phyloP scores from a whole-genome alignment of 768 basidiomycete genomes.

The Lactarius trivialis region DNA sequence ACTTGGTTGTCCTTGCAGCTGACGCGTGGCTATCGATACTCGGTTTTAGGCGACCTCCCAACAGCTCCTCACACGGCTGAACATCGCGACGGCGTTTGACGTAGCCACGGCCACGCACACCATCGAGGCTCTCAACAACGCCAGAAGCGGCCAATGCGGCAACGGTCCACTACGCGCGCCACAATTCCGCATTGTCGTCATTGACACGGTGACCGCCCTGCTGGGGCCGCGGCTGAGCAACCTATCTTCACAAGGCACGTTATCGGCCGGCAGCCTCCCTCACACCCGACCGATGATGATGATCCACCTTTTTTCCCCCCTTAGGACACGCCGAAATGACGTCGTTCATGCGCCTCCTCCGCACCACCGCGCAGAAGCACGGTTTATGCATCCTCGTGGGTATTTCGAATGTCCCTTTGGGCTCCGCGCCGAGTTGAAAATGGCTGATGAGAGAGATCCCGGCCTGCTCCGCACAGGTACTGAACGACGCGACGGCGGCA shows the following conservation, averaged over 20 bases:
- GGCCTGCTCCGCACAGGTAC: constrained; percentile 37
- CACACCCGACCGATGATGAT: not conserved
- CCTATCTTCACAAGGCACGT: constrained; percentile 52
- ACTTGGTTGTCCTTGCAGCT: not conserved
- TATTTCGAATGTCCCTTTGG: constrained; percentile 4
- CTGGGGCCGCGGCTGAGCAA: constrained; percentile 57
- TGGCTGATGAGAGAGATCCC: not conserved
- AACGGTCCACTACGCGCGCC: not conserved
- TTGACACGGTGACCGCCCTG: constrained; percentile 61
- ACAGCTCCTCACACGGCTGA: constrained; percentile 8
- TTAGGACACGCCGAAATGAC: constrained; percentile 65
- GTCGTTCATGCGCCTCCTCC: constrained; percentile 60
- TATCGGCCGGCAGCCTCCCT: not conserved
- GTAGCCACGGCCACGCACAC: constrained; percentile 1
- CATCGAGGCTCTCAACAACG: constrained; percentile 13
- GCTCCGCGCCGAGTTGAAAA: not conserved
- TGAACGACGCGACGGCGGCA: constrained; percentile 32
- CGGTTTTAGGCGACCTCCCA: not conserved
- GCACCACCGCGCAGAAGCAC: constrained; percentile 40
- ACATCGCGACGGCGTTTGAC: constrained; percentile 12
- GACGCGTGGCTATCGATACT: not conserved
- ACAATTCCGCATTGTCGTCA: constrained; percentile 42
- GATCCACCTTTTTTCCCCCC: no score
- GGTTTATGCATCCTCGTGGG: constrained; percentile 50
- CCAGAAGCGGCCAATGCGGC: not conserved